Percentiles rank a stretch among this genome's conserved stretches.
Conservation (phyloP, 106 monocot genomes). For the Allium sativum region DNA sequence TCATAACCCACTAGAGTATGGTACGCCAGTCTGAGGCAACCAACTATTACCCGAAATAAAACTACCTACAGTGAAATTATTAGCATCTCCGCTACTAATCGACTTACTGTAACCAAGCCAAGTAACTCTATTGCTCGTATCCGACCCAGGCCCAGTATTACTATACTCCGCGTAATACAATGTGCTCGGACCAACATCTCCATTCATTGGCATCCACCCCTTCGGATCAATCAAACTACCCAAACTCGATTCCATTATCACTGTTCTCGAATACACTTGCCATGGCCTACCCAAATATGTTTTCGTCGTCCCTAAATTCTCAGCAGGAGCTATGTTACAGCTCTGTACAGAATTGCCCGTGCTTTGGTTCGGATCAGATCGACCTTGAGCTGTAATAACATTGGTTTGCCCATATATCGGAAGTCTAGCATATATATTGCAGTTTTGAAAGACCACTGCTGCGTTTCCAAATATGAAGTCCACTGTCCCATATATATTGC, state of each 20-base stretch:
- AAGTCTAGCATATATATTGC: conserved; percentile 57
- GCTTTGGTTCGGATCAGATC: conserved; percentile 85
- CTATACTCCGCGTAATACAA: conserved; percentile 64
- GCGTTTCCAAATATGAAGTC: conserved; percentile 92
- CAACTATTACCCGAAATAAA: conserved; percentile 49
- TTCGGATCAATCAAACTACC: conserved; percentile 36
- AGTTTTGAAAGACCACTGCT: conserved; percentile 74
- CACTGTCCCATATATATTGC: conserved; percentile 80
- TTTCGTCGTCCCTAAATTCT: conserved; percentile 4
- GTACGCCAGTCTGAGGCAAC: conserved; percentile 59
- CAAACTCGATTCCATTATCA: conserved; percentile 54
- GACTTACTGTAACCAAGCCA: conserved; percentile 63
- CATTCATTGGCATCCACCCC: conserved; percentile 70
- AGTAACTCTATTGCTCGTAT: conserved; percentile 28
- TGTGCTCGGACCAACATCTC: conserved; percentile 50
- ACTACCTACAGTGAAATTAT: conserved; percentile 47
- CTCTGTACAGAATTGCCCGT: conserved; percentile 61
- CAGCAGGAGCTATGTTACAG: neutral
- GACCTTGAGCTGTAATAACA: conserved; percentile 75
- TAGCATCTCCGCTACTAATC: conserved; percentile 21
- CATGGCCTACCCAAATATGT: conserved; percentile 80
- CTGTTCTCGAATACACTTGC: conserved; percentile 71
- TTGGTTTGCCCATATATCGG: conserved; percentile 61
- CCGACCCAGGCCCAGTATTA: conserved; percentile 46
- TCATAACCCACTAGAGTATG: conserved; percentile 36